phyloP scores from a whole-genome alignment of 805 yeast species.

The Komagataella ulmi region DNA sequence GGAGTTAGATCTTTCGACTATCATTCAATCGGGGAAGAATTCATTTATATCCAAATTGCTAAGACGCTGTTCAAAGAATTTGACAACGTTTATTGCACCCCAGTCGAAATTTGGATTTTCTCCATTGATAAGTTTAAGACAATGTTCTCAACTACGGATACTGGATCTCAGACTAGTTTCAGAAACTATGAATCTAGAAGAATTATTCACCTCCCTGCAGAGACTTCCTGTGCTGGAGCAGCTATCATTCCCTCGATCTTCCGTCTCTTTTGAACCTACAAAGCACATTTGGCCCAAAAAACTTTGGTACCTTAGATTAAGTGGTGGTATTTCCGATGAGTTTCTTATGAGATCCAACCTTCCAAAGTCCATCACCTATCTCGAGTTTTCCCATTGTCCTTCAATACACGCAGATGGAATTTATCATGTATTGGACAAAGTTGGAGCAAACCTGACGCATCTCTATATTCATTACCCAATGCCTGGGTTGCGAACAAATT shows the following conservation, averaged over 20 bases:
- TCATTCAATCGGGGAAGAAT: slow-evolving; percentile 85
- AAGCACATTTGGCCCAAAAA: slow-evolving; percentile 70
- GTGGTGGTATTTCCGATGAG: slow-evolving; percentile 83
- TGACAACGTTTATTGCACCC: slow-evolving; percentile 74
- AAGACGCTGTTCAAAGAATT: slow-evolving; percentile 55
- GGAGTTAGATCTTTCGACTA: slow-evolving; percentile 59
- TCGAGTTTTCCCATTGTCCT: slow-evolving; percentile 87
- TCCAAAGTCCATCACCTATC: slow-evolving; percentile 54
- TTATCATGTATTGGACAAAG: slow-evolving; percentile 40
- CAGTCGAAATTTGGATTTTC: slow-evolving; percentile 91
- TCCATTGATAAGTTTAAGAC: slow-evolving; percentile 69
- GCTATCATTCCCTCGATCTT: slow-evolving; percentile 80
- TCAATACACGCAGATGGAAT: slow-evolving; percentile 52
- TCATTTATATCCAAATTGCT: slow-evolving; percentile 76
- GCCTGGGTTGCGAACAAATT: slow-evolving; percentile 60
- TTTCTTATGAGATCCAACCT: slow-evolving; percentile 60
- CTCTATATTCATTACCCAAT: slow-evolving; percentile 75
- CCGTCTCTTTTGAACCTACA: slow-evolving; percentile 54
- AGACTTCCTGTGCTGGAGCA: slow-evolving; percentile 52
- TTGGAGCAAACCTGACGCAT: slow-evolving; percentile 53
- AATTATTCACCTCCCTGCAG: slow-evolving; percentile 63
- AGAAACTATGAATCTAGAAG: slow-evolving; percentile 76
- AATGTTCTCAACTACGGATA: slow-evolving; percentile 49
- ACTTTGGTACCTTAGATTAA: slow-evolving; percentile 55
- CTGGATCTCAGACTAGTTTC: slow-evolving; percentile 79